Conservation (phyloP, 441 rosid genomes). For the Euphorbia corollata region DNA sequence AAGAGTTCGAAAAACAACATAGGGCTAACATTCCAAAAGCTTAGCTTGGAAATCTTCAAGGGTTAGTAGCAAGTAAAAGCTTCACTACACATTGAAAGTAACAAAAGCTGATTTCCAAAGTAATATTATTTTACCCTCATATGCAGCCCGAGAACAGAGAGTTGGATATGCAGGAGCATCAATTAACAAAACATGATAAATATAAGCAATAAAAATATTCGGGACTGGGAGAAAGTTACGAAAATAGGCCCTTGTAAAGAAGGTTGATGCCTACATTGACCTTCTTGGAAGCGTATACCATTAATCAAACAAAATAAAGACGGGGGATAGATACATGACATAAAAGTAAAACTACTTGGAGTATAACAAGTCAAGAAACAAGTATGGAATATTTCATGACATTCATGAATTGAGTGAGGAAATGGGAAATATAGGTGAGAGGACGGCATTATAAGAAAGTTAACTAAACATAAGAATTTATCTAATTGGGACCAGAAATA, state of each 20-base stretch:
- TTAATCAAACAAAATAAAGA: neutral
- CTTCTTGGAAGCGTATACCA: neutral
- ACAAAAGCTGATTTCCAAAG: neutral
- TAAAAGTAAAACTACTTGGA: neutral
- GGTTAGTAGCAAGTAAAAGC: neutral
- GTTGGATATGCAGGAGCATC: neutral
- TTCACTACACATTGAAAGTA: neutral
- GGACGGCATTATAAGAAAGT: neutral
- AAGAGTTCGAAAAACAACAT: neutral
- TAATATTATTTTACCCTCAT: neutral
- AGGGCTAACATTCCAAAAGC: neutral
- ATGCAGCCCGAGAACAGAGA: too few species aligned
- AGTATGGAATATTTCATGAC: neutral
- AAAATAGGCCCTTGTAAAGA: too few species aligned
- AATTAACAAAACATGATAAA: too few species aligned
- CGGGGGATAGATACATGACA: neutral
- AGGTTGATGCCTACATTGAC: neutral
- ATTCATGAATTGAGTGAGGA: neutral
- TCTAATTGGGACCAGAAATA: neutral
- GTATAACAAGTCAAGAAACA: neutral
- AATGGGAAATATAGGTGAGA: too few species aligned
- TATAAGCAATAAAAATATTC: too few species aligned
- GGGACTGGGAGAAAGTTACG: too few species aligned
- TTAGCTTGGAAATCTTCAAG: neutral
- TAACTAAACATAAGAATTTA: neutral